Evolutionary conservation across 768 basidiomycete genomes (phyloP), one percentile per base, ranked within the genome.

Genomic region (Boletus speciosus): DNA sequence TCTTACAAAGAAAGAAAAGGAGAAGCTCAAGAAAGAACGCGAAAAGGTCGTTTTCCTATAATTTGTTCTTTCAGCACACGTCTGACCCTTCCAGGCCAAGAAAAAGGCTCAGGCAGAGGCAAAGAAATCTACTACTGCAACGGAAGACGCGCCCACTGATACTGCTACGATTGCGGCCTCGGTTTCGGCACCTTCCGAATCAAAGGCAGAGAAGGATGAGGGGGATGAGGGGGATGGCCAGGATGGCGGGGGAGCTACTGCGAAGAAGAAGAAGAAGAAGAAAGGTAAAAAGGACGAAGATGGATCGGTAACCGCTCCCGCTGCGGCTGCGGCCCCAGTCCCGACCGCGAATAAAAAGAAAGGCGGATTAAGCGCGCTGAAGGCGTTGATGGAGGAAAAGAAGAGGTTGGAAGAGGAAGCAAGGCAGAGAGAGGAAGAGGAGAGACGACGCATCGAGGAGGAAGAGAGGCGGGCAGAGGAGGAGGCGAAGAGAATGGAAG

Each of bases 1-100:
- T 32, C 72, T 97, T 35, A 86, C 88, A 16, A 98, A 98, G 76
- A 97, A 96, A 70, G 92, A 98, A 78, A 98, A 98, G 74, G 95
- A 98, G 70, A 86, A 86, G 68, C 76, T 96, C 56, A 98, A 98
- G 82, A 98, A 98, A 75, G 95, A 98, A 73, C 83, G 85, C 48
- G 94, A 97, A 76, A 97, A 97, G 87, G 93, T 87, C 35, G 45
- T 64, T 38, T 54, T 21, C 38, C 38, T 39, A 37, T n/a, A 50
- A 10, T 6, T 39, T 49, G n/a, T n/a, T 47, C 31, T 56, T 47
- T 50, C 36, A 9, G 46, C 50, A 56, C 32, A 57, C 48, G 14
- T 58, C 50, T 58, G 48, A 54, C 47, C 16, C 49, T 52, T 59
- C 2, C 65, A 95, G 92, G 40, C 83, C 76, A 36, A 85, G 68